A percentile compares a stretch with the other conserved stretches of the same genome.
These are phyloP conservation scores for Ceratocystis diversiconidia DNA, from an alignment of 2,329 filamentous ascomycete genomes.

Conservation along the genomic window DNA sequence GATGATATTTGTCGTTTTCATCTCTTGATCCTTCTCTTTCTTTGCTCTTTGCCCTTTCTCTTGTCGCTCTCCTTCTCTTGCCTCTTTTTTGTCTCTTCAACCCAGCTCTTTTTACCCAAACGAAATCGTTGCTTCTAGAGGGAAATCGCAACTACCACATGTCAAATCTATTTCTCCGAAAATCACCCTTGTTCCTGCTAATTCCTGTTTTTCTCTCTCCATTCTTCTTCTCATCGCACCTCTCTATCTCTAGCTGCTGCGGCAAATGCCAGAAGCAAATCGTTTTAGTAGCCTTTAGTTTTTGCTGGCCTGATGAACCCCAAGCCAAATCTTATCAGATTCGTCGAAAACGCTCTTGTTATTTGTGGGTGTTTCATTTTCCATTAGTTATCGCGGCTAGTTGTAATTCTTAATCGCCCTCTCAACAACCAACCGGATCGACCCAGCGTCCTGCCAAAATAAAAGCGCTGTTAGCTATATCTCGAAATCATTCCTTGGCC, in stretches of 20 bases:
- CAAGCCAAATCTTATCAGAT: neutral
- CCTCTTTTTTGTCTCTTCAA: neutral
- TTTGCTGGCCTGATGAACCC: neutral
- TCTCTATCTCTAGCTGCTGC: neutral
- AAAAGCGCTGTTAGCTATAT: neutral
- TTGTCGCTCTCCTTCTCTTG: neutral
- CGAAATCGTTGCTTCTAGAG: no score
- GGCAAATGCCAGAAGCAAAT: no score
- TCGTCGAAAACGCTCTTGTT: neutral
- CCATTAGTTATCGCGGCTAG: neutral
- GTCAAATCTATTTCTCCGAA: conserved; percentile 7
- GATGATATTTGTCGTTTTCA: neutral
- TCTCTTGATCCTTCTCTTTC: neutral
- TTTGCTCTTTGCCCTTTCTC: neutral
- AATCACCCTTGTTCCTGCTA: conserved; percentile 1
- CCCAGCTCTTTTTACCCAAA: neutral
- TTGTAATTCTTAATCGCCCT: neutral
- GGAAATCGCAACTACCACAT: conserved; percentile 1
- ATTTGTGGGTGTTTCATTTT: neutral
- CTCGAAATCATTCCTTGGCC: neutral
- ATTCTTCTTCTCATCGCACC: neutral
- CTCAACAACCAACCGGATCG: neutral
- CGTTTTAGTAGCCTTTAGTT: no score
- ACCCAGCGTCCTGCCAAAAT: neutral
- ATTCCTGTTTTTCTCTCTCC: neutral